Base-by-base conservation (phyloP, 495 filamentous ascomycete species). In the Xylaria intraflava region DNA sequence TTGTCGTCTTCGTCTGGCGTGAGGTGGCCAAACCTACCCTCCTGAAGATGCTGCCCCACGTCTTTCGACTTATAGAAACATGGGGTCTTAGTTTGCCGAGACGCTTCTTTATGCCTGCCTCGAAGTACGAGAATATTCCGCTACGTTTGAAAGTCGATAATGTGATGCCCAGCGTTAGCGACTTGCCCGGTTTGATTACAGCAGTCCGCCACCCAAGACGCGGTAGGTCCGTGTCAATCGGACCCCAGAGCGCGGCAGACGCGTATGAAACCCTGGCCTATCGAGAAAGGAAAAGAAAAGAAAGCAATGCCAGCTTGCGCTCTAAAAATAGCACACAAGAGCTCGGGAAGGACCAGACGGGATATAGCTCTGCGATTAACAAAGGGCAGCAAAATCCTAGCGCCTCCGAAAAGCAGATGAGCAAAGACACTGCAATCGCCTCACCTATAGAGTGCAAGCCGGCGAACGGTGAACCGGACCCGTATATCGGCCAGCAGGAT, bases 181-280 rank as follows among this genome's bases (percentile, higher is more conserved):
- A 96, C 45, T 75, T 97, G 14, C 87, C 93, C 9, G 78, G 78
- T 17, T 70, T 96, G 41, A 75, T 96, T 11, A 83, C 78, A 9
- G 89, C 81, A 6, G 85, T 98, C 16, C 81, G 89, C 14, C 85
- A 93, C 59, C 89, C 89, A 0, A 71, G 51, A 27, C 78, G 82
- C 53, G 80, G 81, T 51, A 80, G 93, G n/a, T 83, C 88, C 33
- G 82, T 96, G 20, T 95, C 90, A 20, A 78, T 98, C 29, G 93
- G 93, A 0, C 93, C 93, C 6, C 93, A 97, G 69, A 96, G 90
- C 23, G 89, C 87, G 52, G 93, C 93, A 2, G 93, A 98, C 67
- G 93, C 91, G 6, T 96, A 96, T 64, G 93, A 98, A 71, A 90
- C 89, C 16, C 72, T 97, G 19, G 93, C 93, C n/a, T 95, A 92